Conservation (phyloP, 2,329 filamentous ascomycete species). For the Didymella sp. region DNA sequence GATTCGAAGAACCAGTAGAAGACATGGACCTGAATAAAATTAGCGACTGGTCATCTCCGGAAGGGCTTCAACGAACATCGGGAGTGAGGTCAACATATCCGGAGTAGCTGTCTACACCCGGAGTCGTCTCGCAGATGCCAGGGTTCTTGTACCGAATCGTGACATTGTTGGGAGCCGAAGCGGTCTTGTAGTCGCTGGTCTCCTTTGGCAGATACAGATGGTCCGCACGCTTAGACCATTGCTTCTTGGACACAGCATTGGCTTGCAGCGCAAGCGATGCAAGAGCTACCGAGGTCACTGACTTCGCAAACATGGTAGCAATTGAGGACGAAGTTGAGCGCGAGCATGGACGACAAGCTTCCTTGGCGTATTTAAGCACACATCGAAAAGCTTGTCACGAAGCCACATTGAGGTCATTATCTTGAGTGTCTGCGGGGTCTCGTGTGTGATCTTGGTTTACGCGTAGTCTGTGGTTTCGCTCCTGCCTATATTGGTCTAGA, state of each 20-base stretch:
- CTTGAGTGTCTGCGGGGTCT: slow-evolving; percentile 13
- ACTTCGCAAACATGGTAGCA: slow-evolving; percentile 23
- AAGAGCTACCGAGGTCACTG: slow-evolving; percentile 23
- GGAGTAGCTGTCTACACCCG: slow-evolving; percentile 58
- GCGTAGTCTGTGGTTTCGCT: slow-evolving; percentile 10
- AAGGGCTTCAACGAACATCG: slow-evolving; percentile 22
- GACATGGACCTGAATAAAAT: slow-evolving; percentile 38
- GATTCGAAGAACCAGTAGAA: slow-evolving; percentile 62
- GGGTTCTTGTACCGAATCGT: slow-evolving; percentile 62
- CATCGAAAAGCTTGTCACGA: slow-evolving; percentile 23
- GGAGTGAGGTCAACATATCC: slow-evolving; percentile 52
- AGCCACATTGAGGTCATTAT: slow-evolving; percentile 19
- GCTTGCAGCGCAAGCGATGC: slow-evolving; percentile 22
- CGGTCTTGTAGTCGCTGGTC: slow-evolving; percentile 54
- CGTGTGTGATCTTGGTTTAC: slow-evolving; percentile 6
- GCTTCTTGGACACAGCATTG: slow-evolving; percentile 28
- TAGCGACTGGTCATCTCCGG: background rate
- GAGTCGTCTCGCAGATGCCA: slow-evolving; percentile 61
- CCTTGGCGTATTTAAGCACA: slow-evolving; percentile 27
- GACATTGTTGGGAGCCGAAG: slow-evolving; percentile 54
- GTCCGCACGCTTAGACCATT: slow-evolving; percentile 30
- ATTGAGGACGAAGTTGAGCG: background rate
- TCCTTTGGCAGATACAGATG: slow-evolving; percentile 47
- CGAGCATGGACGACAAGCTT: slow-evolving; percentile 9
- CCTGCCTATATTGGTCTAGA: slow-evolving; percentile 27